Evolutionary conservation across 306 rosid genomes (phyloP), one percentile per base, ranked within the genome.

Genomic region (Prosopis cineraria): DNA sequence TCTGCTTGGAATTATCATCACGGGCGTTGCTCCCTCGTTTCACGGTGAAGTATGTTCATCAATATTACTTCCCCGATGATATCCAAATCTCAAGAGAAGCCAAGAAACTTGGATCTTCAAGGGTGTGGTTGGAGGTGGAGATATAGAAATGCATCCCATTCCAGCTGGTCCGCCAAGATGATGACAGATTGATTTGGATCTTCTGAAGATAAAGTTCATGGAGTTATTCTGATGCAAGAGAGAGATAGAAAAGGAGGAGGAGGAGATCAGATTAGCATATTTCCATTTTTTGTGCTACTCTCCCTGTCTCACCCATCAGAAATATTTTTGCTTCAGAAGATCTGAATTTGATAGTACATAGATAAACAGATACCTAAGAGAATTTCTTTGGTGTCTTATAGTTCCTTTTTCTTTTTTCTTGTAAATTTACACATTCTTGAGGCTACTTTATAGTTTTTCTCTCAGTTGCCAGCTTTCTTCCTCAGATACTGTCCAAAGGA

Each of bases 61-160:
- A 92, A 78, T 86, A 82, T 73, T 90, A 88, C 76, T 70, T 27
- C 20, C 97, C 97, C 0, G 64, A 78, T 27, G 98, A 94, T 77
- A 89, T 94, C 74, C 98, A 89, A 68, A 94, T 94, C 41, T 92
- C 93, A 30, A 85, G 95, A 77, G 97, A 90, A 85, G 77, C 80
- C 14, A 97, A 92, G 72, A 94, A 85, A 68, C 72, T 81, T 63
- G 87, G 75, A 63, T 70, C 82, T 77, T 70, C 16, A 78, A 85
- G 91, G 58, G 73, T n/a, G n/a, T 75, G 70, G 41, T 78, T 41
- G 90, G 76, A 72, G 74, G 74, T 72, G 90, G 81, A 78, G 90
- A 94, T 47, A 84, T 89, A 82, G 97, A 94, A 91, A 90, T 91
- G 97, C 74, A 77, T 76, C 83, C 88, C 0, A 84, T 89, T 78